Evolutionary conservation across 371 early-diverging fungal species (phyloP).

Genomic region (Syncephalastrum contaminatum): DNA sequence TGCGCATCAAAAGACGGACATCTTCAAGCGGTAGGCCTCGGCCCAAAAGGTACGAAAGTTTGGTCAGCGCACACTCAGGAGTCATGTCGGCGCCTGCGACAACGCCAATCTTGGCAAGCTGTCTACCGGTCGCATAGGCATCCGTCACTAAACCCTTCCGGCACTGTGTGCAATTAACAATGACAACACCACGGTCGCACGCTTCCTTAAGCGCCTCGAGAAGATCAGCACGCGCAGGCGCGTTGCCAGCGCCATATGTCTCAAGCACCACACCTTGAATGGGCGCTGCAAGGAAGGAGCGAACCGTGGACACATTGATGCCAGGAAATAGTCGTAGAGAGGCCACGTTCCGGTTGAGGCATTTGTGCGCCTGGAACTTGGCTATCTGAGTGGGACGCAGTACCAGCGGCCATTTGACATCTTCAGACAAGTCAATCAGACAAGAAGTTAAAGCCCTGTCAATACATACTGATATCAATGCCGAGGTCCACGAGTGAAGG

Average conservation of each 20-base stretch:
- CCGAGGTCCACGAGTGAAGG: constrained; percentile 88
- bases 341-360: constrained; percentile 86
- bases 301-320: constrained; percentile 84
- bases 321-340: constrained; percentile 94
- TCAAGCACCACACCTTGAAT: constrained; percentile 93
- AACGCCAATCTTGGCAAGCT: constrained; percentile 78
- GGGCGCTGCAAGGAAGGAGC: constrained; percentile 84
- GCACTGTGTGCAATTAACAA: constrained; percentile 95
- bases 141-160: constrained; percentile 88
- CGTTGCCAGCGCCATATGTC: constrained; percentile 96
- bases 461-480: constrained; percentile 81
- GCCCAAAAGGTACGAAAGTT: constrained; percentile 90
- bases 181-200: constrained; percentile 88
- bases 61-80: constrained; percentile 94
- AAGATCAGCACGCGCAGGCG: constrained; percentile 85
- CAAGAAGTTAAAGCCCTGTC: not conserved
- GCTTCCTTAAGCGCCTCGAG: constrained; percentile 85
- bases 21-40: constrained; percentile 50
- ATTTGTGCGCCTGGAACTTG: constrained; percentile 80
- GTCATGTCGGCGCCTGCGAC: constrained; percentile 98
- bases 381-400: constrained; percentile 84
- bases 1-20: constrained; percentile 79
- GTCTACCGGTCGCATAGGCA: constrained; percentile 89
- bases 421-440: constrained; percentile 34
- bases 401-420: constrained; percentile 91